Percentiles rank a stretch among this genome's conserved stretches.
These are phyloP conservation scores for Metschnikowia lochheadii DNA, from an alignment of 805 yeast species.

Conservation along the genomic window DNA sequence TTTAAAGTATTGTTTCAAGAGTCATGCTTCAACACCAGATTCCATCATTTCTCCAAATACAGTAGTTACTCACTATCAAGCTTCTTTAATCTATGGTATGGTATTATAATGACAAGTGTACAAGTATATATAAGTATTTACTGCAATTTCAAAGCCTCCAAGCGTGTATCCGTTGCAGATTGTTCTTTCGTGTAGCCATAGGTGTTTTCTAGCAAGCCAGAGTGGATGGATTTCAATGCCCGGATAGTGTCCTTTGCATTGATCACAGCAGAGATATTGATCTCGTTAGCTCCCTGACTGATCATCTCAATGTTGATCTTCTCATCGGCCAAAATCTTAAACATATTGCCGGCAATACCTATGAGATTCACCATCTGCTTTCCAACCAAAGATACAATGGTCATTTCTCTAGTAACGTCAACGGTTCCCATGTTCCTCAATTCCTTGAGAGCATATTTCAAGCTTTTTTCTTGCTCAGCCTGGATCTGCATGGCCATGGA, in stretches of 20 bases:
- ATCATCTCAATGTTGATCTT: conserved; percentile 95
- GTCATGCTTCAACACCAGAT: background rate
- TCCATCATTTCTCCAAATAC: too few species aligned
- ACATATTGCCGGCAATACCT: conserved; percentile 97
- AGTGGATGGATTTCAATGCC: conserved; percentile 84
- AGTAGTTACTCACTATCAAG: too few species aligned
- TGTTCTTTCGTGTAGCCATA: conserved; percentile 19
- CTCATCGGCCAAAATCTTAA: conserved; percentile 88
- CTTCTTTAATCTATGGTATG: too few species aligned
- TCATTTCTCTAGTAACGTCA: conserved; percentile 81
- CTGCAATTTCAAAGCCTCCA: conserved; percentile 15
- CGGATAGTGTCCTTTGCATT: conserved; percentile 76
- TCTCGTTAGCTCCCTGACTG: conserved; percentile 97
- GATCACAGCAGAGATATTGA: conserved; percentile 93
- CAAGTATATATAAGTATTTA: background rate
- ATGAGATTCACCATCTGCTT: conserved; percentile 95
- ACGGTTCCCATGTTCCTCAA: conserved; percentile 79
- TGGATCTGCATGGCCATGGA: conserved; percentile 93
- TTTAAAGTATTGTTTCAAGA: background rate
- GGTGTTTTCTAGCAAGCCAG: conserved; percentile 55
- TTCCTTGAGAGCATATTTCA: conserved; percentile 73
- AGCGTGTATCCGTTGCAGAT: conserved; percentile 16
- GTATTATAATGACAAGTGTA: background rate
- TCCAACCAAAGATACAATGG: conserved; percentile 92
- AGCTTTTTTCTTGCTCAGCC: conserved; percentile 55